Conservation (phyloP, 2,329 filamentous ascomycete species). For the Dothistroma pini region DNA sequence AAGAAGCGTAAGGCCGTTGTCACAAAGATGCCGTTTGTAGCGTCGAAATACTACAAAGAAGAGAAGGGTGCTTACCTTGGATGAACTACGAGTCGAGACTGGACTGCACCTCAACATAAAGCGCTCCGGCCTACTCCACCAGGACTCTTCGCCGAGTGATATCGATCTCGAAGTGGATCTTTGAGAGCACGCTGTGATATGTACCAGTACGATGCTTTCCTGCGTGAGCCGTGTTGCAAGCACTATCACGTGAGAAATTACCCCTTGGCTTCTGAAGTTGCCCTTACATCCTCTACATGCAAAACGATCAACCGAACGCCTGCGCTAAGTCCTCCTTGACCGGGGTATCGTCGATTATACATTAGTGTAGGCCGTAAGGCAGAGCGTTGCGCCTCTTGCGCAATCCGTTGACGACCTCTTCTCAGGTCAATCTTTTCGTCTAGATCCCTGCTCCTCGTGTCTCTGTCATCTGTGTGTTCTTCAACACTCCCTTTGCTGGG, state of each 20-base stretch:
- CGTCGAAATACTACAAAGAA: constrained; percentile 67
- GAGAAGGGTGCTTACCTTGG: constrained; percentile 11
- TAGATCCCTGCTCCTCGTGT: background rate
- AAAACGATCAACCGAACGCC: background rate
- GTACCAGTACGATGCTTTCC: background rate
- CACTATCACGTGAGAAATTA: background rate
- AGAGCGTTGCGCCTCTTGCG: background rate
- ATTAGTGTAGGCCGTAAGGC: background rate
- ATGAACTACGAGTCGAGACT: background rate
- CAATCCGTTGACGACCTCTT: background rate
- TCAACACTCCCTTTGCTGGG: constrained; percentile 21
- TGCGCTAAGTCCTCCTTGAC: background rate
- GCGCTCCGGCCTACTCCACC: background rate
- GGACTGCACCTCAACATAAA: background rate
- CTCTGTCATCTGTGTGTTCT: constrained; percentile 7
- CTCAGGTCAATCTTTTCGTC: background rate
- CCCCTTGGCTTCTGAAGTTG: background rate
- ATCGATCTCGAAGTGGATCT: background rate
- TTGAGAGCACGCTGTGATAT: background rate
- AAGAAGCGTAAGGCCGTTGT: constrained; percentile 71
- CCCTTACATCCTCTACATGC: background rate
- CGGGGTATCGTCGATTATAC: background rate
- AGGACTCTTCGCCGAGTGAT: background rate
- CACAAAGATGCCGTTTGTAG: constrained; percentile 84
- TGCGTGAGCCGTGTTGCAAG: background rate